Base-by-base conservation (phyloP, 2,329 filamentous ascomycete genomes). In the Aspergillus neoniger region DNA sequence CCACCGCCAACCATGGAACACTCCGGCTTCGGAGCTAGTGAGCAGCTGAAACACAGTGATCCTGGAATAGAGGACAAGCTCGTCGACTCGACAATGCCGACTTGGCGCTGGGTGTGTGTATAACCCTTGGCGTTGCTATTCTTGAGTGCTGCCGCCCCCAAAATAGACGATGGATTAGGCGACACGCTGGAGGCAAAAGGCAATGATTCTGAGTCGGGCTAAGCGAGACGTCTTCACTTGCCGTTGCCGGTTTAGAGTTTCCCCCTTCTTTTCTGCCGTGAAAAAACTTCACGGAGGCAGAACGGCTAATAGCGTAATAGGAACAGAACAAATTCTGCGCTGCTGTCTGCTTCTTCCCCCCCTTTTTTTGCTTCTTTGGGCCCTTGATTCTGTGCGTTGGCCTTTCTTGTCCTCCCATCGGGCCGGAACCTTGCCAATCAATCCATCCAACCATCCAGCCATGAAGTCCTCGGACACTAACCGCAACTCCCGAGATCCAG, bases 341-440 rank as follows among this genome's bases (percentile, higher is more conserved):
- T 28, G 25, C 25, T 28, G 25, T 7, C 25, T 28, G 25, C 28
- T 30, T 30, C 28, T 10, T 10, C 28, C 10, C 28, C 30, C 32
- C 32, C 32, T 12, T 15, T 57, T 50, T 36, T 17, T 51, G 36
- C 32, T n/a, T 28, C 32, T 50, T 49, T 48, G 21, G 36, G 44
- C 48, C 30, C 44, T 50, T 49, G 43, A 7, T 10, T 19, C 15
- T n/a, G 19, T 50, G 43, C 30, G 21, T 48, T 49, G 55, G 23
- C 32, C 28, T 58, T 59, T 36, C 36, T 53, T 47, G 59, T 57
- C 21, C 55, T 57, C 41, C 54, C 25, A 39, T 43, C 50, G 49
- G 59, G 19, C 58, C 63, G 59, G 58, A 65, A 66, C 59, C 49
- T 28, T 51, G 23, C 65, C 65, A 65, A 65, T 65, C 49, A 59